Conservation (phyloP, 345 rosid species). For the Turritis glabra region DNA sequence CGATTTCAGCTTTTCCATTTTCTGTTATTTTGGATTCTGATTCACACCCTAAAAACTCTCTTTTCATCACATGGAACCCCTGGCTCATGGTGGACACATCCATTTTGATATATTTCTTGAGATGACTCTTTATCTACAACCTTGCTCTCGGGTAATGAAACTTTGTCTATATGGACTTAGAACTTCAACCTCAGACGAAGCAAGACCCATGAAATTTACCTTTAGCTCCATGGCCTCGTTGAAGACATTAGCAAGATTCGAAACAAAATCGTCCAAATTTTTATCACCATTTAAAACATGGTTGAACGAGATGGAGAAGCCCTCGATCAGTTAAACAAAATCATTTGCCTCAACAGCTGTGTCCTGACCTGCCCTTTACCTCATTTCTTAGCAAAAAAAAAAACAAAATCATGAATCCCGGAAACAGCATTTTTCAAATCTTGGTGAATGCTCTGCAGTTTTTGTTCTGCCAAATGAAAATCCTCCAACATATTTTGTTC, state of each 20-base stretch:
- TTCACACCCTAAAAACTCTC: constrained; percentile 48
- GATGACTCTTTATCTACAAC: constrained; percentile 50
- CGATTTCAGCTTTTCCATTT: constrained; percentile 64
- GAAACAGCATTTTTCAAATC: constrained; percentile 59
- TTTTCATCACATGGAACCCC: constrained; percentile 72
- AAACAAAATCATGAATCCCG: constrained; percentile 66
- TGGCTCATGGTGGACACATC: constrained; percentile 55
- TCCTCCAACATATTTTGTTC: constrained; percentile 38
- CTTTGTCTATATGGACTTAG: constrained; percentile 82
- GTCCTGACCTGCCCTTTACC: constrained; percentile 59
- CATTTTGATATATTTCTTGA: constrained; percentile 57
- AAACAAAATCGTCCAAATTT: constrained; percentile 52
- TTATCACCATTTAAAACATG: constrained; percentile 45
- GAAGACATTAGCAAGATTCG: constrained; percentile 62
- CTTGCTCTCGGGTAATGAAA: constrained; percentile 82
- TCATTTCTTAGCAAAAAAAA: constrained; percentile 69
- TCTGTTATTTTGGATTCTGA: constrained; percentile 48
- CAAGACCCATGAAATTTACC: constrained; percentile 56
- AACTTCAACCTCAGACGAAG: constrained; percentile 56
- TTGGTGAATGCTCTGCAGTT: constrained; percentile 41
- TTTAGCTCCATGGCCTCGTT: constrained; percentile 67
- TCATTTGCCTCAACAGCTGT: constrained; percentile 45
- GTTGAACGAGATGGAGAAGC: constrained; percentile 53
- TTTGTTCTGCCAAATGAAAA: constrained; percentile 37
- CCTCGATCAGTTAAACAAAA: constrained; percentile 53